Evolutionary conservation across 2,329 filamentous ascomycete genomes (phyloP), one percentile per base, ranked within the genome.

Genomic region (Cytospora paraplurivora): DNA sequence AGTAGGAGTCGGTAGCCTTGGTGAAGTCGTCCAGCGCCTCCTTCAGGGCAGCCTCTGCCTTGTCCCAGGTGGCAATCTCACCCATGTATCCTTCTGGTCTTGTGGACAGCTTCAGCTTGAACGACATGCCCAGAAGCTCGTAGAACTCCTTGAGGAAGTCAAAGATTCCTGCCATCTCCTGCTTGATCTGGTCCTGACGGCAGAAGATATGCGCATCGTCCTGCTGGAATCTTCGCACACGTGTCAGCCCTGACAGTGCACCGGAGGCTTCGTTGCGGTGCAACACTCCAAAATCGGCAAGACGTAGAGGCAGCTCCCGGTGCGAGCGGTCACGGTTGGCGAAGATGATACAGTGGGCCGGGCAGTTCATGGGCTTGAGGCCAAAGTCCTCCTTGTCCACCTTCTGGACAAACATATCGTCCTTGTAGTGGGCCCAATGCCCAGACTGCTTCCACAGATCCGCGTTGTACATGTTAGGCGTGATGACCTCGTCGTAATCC

Each of bases 181-280:
- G 80, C 70, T 80, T 81, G 68, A 85, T 84, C 77, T 96, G 92
- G 65, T 92, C 89, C 70, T 92, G 86, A 32, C 88, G 88, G 78
- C 93, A 97, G 83, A 99, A 97, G 69, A 97, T 95, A 75, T 99
- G 95, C 3, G 91, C 91, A 75, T 99, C 95, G 71, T 99, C 95
- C 78, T 98, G 94, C 75, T 95, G 90, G 81, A 99, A 98, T 69
- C 93, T 88, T 56, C 95, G 88, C 12, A 98, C 94, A 76, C 95
- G 88, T 3, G 95, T 98, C 67, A 99, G 82, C 38, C 95, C 95
- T 53, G 88, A 91, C 51, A 99, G 82, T 5, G 95, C 94, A 61
- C 95, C 95, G 1, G 93, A 97, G 38, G 93, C 89, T 77, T 99
- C 95, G 74, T 99, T 98, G 63, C 95, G 86, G 79, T 99, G 95